These are phyloP conservation scores for Pichia sp. DNA, from an alignment of 1,139 yeast species.

Conservation along the genomic window DNA sequence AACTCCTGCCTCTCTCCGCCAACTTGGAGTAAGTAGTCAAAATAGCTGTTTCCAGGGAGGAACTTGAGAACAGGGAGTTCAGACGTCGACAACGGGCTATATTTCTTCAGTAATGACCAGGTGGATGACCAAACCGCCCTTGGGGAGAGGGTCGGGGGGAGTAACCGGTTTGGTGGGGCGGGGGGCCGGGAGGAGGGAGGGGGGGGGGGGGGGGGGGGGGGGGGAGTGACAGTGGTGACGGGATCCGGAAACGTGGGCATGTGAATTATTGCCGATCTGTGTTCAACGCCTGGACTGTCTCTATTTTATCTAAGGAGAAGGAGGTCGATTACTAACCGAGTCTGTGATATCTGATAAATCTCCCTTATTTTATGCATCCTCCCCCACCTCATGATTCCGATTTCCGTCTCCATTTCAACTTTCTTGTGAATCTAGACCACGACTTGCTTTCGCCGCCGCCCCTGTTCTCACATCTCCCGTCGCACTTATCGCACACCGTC, in stretches of 20 bases:
- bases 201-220: too few species aligned
- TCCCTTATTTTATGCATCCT: too few species aligned
- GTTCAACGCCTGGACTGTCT: too few species aligned
- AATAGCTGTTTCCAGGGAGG: conserved; percentile 18
- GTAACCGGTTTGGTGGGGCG: too few species aligned
- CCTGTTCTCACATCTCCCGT: not conserved
- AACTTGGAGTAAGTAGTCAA: conserved; percentile 35
- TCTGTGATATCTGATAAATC: too few species aligned
- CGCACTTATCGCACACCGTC: conserved; percentile 2
- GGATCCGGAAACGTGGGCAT: too few species aligned
- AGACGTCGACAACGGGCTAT: conserved; percentile 4
- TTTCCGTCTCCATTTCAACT: conserved; percentile 30
- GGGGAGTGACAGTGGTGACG: too few species aligned
- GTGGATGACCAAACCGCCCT: too few species aligned
- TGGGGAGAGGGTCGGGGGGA: too few species aligned
- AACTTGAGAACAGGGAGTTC: conserved; percentile 16
- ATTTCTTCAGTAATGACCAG: not conserved
- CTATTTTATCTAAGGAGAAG: too few species aligned
- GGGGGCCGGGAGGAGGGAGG: not conserved
- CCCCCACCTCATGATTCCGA: conserved; percentile 9
- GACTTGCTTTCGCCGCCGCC: conserved; percentile 16
- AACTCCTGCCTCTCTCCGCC: conserved; percentile 37
- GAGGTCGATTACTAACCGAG: too few species aligned
- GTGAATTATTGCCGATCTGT: too few species aligned
- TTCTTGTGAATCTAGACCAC: conserved; percentile 31